Conservation (phyloP, 352 stramenopile species). For the Elongisporangium anandrum region DNA sequence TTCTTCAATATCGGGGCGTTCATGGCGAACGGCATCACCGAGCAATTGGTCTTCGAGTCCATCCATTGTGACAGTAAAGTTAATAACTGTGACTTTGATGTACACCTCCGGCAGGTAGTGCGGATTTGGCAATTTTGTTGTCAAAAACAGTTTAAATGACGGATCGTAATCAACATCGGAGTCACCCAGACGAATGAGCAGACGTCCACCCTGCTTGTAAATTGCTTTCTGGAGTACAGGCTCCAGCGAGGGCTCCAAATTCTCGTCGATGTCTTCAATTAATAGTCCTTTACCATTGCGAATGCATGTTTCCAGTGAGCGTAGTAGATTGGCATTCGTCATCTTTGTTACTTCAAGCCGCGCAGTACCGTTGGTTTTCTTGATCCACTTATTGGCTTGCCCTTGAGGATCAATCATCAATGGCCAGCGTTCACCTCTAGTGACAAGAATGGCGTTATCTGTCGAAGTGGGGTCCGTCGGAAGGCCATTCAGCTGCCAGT, state of each 20-base stretch:
- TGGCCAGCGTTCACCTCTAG: constrained; percentile 87
- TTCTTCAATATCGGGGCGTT: constrained; percentile 91
- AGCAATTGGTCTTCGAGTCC: constrained; percentile 92
- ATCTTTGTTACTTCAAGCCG: constrained; percentile 87
- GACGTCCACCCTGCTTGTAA: constrained; percentile 88
- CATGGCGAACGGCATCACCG: constrained; percentile 89
- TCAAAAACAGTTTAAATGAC: constrained; percentile 91
- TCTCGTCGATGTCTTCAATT: constrained; percentile 92
- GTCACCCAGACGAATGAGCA: constrained; percentile 89
- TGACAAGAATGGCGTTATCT: constrained; percentile 92
- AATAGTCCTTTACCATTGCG: constrained; percentile 87
- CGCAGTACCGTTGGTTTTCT: constrained; percentile 71
- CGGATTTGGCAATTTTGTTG: constrained; percentile 92
- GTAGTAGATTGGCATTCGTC: constrained; percentile 88
- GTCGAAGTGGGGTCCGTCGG: constrained; percentile 90
- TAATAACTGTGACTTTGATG: constrained; percentile 96
- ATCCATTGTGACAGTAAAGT: constrained; percentile 95
- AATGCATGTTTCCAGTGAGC: constrained; percentile 90
- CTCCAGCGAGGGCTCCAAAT: constrained; percentile 89
- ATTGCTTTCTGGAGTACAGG: constrained; percentile 91
- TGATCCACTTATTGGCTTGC: constrained; percentile 94
- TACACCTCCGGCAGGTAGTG: constrained; percentile 94
- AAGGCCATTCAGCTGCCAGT: constrained; percentile 91
- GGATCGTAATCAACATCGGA: constrained; percentile 92
- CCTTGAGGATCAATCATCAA: constrained; percentile 94